Evolutionary conservation across 495 filamentous ascomycete genomes (phyloP).

Genomic region (Umbilicaria muhlenbergii): DNA sequence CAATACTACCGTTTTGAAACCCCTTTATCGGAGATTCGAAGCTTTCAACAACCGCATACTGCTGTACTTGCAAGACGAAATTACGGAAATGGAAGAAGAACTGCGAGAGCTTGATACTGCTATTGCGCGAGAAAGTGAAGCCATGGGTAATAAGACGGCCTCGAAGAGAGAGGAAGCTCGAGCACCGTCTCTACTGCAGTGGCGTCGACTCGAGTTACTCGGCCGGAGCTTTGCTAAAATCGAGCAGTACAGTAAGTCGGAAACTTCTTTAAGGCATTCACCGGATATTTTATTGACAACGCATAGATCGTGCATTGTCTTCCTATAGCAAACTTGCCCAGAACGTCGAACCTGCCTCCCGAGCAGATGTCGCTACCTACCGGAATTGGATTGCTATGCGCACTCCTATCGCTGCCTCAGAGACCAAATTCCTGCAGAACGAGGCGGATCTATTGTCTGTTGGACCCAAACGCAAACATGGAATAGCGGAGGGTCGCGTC

Average conservation of each 20-base stretch:
- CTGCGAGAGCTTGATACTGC: slow-evolving; percentile 52
- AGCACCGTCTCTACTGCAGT: slow-evolving; percentile 52
- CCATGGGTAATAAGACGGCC: slow-evolving; percentile 33
- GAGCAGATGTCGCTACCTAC: slow-evolving; percentile 47
- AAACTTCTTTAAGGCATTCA: neutral
- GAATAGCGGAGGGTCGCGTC: slow-evolving; percentile 22
- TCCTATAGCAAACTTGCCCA: slow-evolving; percentile 48
- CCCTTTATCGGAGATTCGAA: slow-evolving; percentile 77
- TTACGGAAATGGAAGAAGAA: slow-evolving; percentile 63
- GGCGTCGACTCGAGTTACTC: slow-evolving; percentile 53
- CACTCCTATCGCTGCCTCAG: slow-evolving; percentile 45
- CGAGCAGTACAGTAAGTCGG: slow-evolving; percentile 63
- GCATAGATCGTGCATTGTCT: slow-evolving; percentile 49
- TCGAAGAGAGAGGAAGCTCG: slow-evolving; percentile 55
- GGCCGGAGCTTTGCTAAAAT: slow-evolving; percentile 58
- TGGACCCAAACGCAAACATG: slow-evolving; percentile 11
- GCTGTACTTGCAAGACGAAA: slow-evolving; percentile 75
- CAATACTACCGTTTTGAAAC: slow-evolving; percentile 30
- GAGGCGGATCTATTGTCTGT: slow-evolving; percentile 50
- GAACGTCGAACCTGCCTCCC: slow-evolving; percentile 35
- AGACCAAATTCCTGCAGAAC: slow-evolving; percentile 52
- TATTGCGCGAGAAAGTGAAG: slow-evolving; percentile 32
- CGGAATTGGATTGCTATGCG: slow-evolving; percentile 46
- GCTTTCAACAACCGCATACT: slow-evolving; percentile 72
- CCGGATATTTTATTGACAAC: slow-evolving; percentile 1